Evolutionary conservation across 148 eudicot species (phyloP).

Genomic region (Fallopia convolvulus): DNA sequence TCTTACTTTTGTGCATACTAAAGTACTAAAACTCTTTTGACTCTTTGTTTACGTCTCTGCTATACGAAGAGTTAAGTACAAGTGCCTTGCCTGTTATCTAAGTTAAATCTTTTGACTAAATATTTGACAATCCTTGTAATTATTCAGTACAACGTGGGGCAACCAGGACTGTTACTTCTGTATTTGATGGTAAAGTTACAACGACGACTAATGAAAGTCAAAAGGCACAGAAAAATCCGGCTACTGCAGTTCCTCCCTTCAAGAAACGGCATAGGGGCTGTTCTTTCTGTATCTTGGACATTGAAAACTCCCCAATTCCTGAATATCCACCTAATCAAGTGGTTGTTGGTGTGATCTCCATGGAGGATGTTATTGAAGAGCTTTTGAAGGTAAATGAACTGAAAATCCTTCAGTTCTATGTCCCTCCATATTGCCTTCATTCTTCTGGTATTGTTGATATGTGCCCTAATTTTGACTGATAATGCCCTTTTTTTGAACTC

Average conservation of each 20-base stretch:
- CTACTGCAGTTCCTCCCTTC: conserved; percentile 43
- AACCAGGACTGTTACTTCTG: conserved; percentile 13
- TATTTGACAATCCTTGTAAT: conserved; percentile 16
- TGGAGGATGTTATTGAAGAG: conserved; percentile 98
- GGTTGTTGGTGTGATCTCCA: conserved; percentile 81
- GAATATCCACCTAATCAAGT: conserved; percentile 54
- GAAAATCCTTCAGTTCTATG: neutral
- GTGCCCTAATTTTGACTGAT: conserved; percentile 7
- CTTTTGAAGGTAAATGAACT: conserved; percentile 70
- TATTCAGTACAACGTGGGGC: conserved; percentile 20
- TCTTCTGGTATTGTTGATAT: conserved; percentile 10
- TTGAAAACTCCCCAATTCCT: conserved; percentile 72
- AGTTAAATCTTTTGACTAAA: neutral
- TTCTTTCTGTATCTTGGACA: conserved; percentile 81
- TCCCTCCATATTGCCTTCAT: neutral
- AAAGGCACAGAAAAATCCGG: conserved; percentile 46
- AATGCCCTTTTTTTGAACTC: neutral
- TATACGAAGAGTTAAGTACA: neutral
- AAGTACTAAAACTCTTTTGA: neutral
- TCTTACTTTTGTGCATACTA: neutral
- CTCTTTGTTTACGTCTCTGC: neutral
- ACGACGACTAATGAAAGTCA: conserved; percentile 32
- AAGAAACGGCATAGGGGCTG: conserved; percentile 88
- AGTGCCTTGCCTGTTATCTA: neutral
- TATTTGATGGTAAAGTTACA: conserved; percentile 17